These are phyloP conservation scores for Linanthus parryae DNA, from an alignment of 148 eudicot species.

Conservation along the genomic window DNA sequence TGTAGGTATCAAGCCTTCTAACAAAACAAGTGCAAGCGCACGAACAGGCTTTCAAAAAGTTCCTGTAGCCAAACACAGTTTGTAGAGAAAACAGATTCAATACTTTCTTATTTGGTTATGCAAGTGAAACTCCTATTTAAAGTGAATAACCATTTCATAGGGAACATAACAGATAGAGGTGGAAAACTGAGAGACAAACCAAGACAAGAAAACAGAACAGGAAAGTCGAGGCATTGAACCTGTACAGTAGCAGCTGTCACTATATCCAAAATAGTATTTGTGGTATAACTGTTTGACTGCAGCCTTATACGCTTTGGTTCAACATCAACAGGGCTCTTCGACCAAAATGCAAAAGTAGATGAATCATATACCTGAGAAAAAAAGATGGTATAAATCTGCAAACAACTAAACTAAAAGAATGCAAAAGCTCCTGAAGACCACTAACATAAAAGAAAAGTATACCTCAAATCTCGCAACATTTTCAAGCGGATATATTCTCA, in stretches of 20 bases:
- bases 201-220: background rate
- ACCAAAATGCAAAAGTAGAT: slow-evolving; percentile 77
- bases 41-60: no score
- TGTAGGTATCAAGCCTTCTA: no score
- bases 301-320: slow-evolving; percentile 88
- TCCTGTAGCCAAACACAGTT: no score
- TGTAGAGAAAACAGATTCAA: no score
- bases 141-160: background rate
- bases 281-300: slow-evolving; percentile 83
- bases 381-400: background rate
- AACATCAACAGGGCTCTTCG: slow-evolving; percentile 80
- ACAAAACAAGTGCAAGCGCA: no score
- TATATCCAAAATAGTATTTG: slow-evolving; percentile 73
- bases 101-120: no score
- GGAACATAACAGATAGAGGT: background rate
- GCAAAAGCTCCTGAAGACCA: no score
- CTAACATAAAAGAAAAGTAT: slow-evolving; percentile 12
- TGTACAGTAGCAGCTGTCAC: slow-evolving; percentile 88
- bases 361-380: slow-evolving; percentile 45
- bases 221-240: slow-evolving; percentile 26
- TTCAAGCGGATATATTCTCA: slow-evolving; percentile 87
- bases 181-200: background rate
- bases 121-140: no score
- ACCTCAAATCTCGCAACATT: slow-evolving; percentile 80
- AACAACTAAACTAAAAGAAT: no score